Conservation (phyloP, 441 rosid species). For the Euphorbia schlechtendalii region DNA sequence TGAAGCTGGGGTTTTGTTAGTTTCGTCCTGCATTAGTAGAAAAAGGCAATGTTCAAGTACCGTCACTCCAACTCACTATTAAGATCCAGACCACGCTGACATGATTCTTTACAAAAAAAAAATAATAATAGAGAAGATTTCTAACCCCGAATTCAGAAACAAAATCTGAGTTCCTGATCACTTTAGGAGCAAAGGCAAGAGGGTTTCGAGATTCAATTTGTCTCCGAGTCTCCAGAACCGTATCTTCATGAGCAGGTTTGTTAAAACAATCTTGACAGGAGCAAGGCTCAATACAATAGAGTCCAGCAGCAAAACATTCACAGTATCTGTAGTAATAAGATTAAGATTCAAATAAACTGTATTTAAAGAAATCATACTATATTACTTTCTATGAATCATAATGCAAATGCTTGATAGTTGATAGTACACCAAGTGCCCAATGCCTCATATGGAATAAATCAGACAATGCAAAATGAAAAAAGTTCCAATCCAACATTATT, state of each 20-base stretch:
- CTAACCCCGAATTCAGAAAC: conserved; percentile 56
- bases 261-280: conserved; percentile 91
- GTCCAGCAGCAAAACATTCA: conserved; percentile 99
- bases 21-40: conserved; percentile 48
- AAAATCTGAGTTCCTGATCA: conserved; percentile 55
- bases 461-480: background rate
- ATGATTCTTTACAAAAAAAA: background rate
- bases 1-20: conserved; percentile 85
- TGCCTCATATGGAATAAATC: background rate
- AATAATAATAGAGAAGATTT: conserved; percentile 9
- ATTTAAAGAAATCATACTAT: background rate
- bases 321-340: conserved; percentile 55
- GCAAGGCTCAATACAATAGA: conserved; percentile 94
- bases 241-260: conserved; percentile 87
- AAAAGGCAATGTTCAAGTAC: conserved; percentile 4
- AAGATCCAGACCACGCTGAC: conserved; percentile 5
- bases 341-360: background rate
- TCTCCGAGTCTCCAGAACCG: conserved; percentile 82
- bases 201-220: conserved; percentile 94
- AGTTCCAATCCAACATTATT: too few relatives aligned
- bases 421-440: background rate
- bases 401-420: background rate
- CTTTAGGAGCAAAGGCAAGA: conserved; percentile 98
- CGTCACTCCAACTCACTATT: conserved; percentile 11
- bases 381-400: background rate